Conservation (phyloP, 192 early-diverging fungal genomes). For the Mortierella antarctica region DNA sequence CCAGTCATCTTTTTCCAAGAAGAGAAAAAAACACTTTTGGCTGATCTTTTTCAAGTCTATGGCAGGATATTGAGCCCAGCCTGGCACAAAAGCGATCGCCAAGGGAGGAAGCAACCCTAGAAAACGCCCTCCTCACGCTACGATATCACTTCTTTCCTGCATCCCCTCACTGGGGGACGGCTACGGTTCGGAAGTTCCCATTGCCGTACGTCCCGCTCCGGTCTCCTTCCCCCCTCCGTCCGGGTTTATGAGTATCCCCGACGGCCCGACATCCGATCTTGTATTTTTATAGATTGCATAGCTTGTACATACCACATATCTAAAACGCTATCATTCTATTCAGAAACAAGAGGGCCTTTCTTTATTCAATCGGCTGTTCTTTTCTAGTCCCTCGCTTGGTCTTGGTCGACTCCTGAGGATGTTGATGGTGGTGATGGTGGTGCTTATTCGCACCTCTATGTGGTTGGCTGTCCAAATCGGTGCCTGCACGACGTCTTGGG, state of each 20-base stretch:
- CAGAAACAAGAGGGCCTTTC: not conserved
- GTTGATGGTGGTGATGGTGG: not conserved
- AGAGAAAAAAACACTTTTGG: too few species aligned
- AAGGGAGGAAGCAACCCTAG: too few species aligned
- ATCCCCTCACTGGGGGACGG: too few species aligned
- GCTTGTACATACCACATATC: not conserved
- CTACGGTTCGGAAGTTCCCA: too few species aligned
- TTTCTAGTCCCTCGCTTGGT: slow-evolving; percentile 5
- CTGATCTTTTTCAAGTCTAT: too few species aligned
- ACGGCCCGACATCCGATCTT: not conserved
- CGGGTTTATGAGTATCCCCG: too few species aligned
- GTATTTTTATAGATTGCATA: not conserved
- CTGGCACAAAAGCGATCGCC: too few species aligned
- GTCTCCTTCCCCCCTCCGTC: too few species aligned
- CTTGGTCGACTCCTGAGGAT: slow-evolving; percentile 4
- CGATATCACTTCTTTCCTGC: not conserved
- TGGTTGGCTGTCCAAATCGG: slow-evolving; percentile 11
- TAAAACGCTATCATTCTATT: not conserved
- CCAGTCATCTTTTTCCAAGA: too few species aligned
- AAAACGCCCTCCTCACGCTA: not conserved
- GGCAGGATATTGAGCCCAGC: too few species aligned
- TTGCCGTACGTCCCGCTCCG: too few species aligned
- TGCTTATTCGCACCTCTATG: slow-evolving; percentile 19
- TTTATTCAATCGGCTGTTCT: slow-evolving; percentile 7
- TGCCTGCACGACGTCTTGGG: slow-evolving; percentile 13